phyloP scores from a whole-genome alignment of 768 basidiomycete species.

The Leccinum variicolor region DNA sequence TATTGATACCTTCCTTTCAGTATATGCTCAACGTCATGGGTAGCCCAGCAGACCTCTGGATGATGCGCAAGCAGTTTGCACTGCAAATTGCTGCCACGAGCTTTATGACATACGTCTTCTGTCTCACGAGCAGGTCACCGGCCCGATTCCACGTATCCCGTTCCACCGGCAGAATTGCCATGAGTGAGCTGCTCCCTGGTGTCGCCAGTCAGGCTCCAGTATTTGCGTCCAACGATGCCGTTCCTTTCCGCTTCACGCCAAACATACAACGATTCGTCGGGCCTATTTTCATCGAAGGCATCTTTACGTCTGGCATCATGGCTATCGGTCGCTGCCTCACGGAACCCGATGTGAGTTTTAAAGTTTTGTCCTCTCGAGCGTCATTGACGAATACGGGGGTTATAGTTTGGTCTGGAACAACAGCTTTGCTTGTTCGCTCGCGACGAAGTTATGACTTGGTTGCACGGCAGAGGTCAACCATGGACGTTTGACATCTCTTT shows the following conservation, averaged over 20 bases:
- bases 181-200: slow-evolving; percentile 90
- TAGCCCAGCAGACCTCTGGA: slow-evolving; percentile 84
- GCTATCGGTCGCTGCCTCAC: slow-evolving; percentile 89
- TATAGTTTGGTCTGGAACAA: slow-evolving; percentile 87
- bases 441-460: slow-evolving; percentile 86
- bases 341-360: slow-evolving; percentile 73
- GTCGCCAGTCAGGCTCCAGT: slow-evolving; percentile 47
- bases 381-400: neutral
- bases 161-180: slow-evolving; percentile 85
- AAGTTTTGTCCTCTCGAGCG: neutral
- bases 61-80: slow-evolving; percentile 96
- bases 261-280: slow-evolving; percentile 95
- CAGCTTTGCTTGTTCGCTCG: slow-evolving; percentile 88
- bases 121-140: slow-evolving; percentile 79
- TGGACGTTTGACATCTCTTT: slow-evolving; percentile 57
- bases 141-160: slow-evolving; percentile 85
- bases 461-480: slow-evolving; percentile 54
- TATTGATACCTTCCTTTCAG: slow-evolving; percentile 38
- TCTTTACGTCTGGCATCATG: slow-evolving; percentile 83
- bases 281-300: slow-evolving; percentile 83
- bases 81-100: slow-evolving; percentile 82
- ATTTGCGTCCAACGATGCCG: slow-evolving; percentile 78
- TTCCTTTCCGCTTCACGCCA: slow-evolving; percentile 96
- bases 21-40: slow-evolving; percentile 90
- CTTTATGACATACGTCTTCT: slow-evolving; percentile 90